phyloP scores from a whole-genome alignment of 805 yeast genomes.

The Lipomyces japonicus region DNA sequence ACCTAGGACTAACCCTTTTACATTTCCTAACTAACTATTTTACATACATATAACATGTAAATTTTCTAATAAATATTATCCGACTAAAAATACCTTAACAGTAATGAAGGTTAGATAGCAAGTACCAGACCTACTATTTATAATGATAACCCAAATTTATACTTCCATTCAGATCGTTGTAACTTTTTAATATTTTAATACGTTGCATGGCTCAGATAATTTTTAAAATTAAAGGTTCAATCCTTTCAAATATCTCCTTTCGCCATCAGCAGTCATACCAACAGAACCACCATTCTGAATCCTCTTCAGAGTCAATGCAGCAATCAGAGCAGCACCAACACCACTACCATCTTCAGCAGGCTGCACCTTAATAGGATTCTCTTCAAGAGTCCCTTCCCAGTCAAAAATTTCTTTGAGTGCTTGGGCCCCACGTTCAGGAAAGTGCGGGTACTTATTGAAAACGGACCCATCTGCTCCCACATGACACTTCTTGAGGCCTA shows the following conservation, averaged over 20 bases:
- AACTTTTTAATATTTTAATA: too few species aligned
- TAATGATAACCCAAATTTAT: too few species aligned
- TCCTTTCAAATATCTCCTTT: background rate
- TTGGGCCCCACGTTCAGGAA: conserved; percentile 81
- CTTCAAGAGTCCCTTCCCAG: conserved; percentile 55
- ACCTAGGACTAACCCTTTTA: too few species aligned
- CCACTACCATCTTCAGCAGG: conserved; percentile 99
- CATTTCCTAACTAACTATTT: too few species aligned
- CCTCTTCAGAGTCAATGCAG: conserved; percentile 85
- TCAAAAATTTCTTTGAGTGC: conserved; percentile 85
- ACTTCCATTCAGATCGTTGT: too few species aligned
- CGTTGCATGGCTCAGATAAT: too few species aligned
- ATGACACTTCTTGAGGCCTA: conserved; percentile 63
- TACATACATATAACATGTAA: too few species aligned
- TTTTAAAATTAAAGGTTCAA: too few species aligned
- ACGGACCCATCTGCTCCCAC: conserved; percentile 98
- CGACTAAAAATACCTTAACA: too few species aligned
- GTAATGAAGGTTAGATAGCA: too few species aligned
- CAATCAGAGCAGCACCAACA: conserved; percentile 97
- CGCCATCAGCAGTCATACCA: conserved; percentile 8
- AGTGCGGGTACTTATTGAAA: conserved; percentile 87
- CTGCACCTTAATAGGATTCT: conserved; percentile 78
- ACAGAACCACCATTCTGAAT: conserved; percentile 21
- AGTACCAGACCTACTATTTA: too few species aligned
- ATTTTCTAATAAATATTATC: too few species aligned